These are phyloP conservation scores for Penicillium canescens DNA, from an alignment of 495 filamentous ascomycete genomes.

Conservation along the genomic window DNA sequence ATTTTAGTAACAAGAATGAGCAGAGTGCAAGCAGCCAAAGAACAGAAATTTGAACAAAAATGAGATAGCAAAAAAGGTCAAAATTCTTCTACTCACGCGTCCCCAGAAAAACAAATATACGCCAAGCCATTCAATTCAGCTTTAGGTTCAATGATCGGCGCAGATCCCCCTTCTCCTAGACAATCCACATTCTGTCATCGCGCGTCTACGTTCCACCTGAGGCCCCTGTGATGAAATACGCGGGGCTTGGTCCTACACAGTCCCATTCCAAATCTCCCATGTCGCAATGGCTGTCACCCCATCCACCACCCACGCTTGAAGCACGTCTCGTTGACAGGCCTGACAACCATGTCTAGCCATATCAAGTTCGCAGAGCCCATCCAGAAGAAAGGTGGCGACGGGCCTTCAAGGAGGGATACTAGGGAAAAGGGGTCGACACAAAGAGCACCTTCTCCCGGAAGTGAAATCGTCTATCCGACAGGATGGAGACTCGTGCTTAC, in stretches of 20 bases:
- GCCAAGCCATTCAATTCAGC: slow-evolving; percentile 22
- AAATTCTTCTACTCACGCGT: neutral
- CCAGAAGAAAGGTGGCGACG: slow-evolving; percentile 5
- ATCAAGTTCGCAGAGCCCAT: slow-evolving; percentile 29
- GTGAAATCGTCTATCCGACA: slow-evolving; percentile 35
- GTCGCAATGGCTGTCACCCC: slow-evolving; percentile 19
- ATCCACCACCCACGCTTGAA: slow-evolving; percentile 18
- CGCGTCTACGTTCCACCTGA: slow-evolving; percentile 31
- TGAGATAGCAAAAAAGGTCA: neutral
- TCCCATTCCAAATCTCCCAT: slow-evolving; percentile 19
- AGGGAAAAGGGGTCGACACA: slow-evolving; percentile 27
- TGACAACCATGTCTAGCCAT: slow-evolving; percentile 19
- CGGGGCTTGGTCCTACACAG: slow-evolving; percentile 29
- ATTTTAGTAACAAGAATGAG: no score
- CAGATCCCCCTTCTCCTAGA: slow-evolving; percentile 22
- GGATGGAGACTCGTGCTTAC: slow-evolving; percentile 48
- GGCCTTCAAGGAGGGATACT: slow-evolving; percentile 7
- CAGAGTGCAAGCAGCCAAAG: neutral
- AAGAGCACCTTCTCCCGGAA: slow-evolving; percentile 25
- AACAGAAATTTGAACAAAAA: neutral
- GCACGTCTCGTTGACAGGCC: slow-evolving; percentile 9
- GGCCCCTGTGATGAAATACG: slow-evolving; percentile 28
- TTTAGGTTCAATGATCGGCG: slow-evolving; percentile 33
- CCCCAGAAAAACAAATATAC: slow-evolving; percentile 8
- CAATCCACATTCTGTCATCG: slow-evolving; percentile 36